Conservation (phyloP, 106 monocot genomes). For the Acorus calamus region DNA sequence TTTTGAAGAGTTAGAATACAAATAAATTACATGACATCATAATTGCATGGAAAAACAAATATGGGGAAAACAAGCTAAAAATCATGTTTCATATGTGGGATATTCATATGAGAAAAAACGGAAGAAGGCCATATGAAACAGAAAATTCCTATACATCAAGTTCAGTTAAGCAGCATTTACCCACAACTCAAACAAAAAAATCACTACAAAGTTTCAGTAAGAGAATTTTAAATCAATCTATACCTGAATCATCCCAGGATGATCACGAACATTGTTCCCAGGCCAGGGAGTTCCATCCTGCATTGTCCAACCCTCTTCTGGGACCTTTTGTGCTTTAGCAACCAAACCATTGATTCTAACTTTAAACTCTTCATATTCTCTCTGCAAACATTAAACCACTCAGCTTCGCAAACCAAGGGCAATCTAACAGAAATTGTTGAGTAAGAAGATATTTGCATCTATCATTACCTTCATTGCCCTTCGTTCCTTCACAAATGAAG, state of each 20-base stretch:
- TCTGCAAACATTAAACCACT: conserved; percentile 27
- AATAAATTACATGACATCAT: too few relatives aligned
- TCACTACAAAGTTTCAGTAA: too few relatives aligned
- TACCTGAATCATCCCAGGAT: conserved; percentile 96
- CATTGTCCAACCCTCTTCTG: conserved; percentile 96
- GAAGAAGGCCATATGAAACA: too few relatives aligned
- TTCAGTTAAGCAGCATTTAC: too few relatives aligned
- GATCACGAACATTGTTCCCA: conserved; percentile 84
- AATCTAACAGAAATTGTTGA: too few relatives aligned
- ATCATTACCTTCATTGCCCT: conserved; percentile 54
- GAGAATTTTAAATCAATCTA: not conserved
- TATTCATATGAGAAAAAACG: too few relatives aligned
- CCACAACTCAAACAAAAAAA: too few relatives aligned
- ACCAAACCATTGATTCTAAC: conserved; percentile 84
- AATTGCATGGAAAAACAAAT: too few relatives aligned
- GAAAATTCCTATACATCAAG: too few relatives aligned
- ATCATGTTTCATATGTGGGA: too few relatives aligned
- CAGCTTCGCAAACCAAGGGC: not conserved
- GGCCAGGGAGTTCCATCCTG: conserved; percentile 95
- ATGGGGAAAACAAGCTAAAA: too few relatives aligned
- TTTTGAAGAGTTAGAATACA: not conserved
- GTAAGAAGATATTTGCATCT: not conserved
- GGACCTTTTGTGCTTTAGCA: conserved; percentile 80
- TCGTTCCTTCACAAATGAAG: conserved; percentile 48
- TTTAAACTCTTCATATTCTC: conserved; percentile 94